Evolutionary conservation across 148 eudicot species (phyloP), one percentile per base, ranked within the genome.

Genomic region (Pouteria glomerata): DNA sequence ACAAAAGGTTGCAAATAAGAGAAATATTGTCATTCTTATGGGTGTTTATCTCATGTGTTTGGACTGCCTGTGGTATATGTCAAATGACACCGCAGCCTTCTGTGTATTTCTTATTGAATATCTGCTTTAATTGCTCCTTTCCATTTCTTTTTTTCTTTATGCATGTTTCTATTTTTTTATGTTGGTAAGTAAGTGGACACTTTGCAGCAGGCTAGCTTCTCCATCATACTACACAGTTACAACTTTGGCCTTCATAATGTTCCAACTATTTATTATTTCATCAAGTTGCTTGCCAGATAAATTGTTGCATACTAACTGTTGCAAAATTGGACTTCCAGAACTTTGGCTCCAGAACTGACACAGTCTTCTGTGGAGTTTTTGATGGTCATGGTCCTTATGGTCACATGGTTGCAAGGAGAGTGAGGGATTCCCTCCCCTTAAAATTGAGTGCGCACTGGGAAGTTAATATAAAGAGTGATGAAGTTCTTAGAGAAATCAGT

Each of bases 351-450:
- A 95, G 89, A 74, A 75, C 82, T 27, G 96, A 91, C 77, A 84
- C 97, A 1, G 76, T 91, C 33, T 91, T 91, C 76, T 91, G 99
- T 84, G 97, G 97, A 56, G 96, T 91, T 37, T 95, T 91, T 69
- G 98, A 95, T 57, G 97, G 98, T 37, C 98, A 95, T 77, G 97
- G 98, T 62, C 97, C 98, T 5, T 86, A 81, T 65, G 98, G 98
- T 52, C 98, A 95, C 86, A 59, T 91, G 92, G 98, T 95, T 77
- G 93, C 98, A 30, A 89, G 82, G 83, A 84, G 84, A 76, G 98
- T 91, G 6, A 86, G 98, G 73, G 98, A 95, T 79, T 83, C 86
- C 61, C 96, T 95, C 77, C 98, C 98, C 21, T 84, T 85, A 75
- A 95, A 87, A 78, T 61, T 95, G 69, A 84, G 84, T 72, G 78